Evolutionary conservation across 192 early-diverging fungal species (phyloP), one percentile per base, ranked within the genome.

Genomic region (Jimgerdemannia lactiflua): DNA sequence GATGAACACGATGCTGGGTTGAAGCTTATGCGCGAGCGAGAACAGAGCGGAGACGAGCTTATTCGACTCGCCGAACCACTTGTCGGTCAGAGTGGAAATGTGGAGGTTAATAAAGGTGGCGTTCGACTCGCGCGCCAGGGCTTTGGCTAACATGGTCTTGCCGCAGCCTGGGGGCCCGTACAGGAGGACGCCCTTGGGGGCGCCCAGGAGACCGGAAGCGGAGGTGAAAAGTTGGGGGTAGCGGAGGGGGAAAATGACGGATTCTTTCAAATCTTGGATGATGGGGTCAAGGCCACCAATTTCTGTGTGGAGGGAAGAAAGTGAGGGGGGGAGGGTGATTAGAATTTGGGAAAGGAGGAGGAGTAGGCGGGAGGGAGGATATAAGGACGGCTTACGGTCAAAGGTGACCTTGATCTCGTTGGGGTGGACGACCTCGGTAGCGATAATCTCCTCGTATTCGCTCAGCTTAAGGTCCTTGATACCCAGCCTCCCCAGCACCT

Each of bases 81-180:
- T 98, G 82, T 99, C 96, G 14, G 95, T 96, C 76, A 99, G 85
- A 10, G 98, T 99, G 2, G 94, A 96, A 43, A 99, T 89, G 77
- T 97, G 97, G 79, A 99, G 86, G 79, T 99, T 99, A 81, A 99
- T 97, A 77, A 99, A 99, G 0, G 92, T 96, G 0, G 98, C 98
- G 64, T 92, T 91, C n/a, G 95, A 97, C 81, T 99, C 98, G 67
- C 93, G 92, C 42, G 98, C 97, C 40, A 99, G 88, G 4, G 98
- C 98, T 84, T 99, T 98, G 69, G 98, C 98, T 78, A 97, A 78
- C 95, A 99, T 97, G 17, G 97, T 99, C 80, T 99, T 99, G 67
- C 98, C 98, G 75, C 96, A 97, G 39, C 96, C 92, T 17, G 96
- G 96, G 59, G 96, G 95, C 8, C 96, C 98, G 81, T 97, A 96